Percentiles rank a stretch among this genome's conserved stretches.
phyloP scores from a whole-genome alignment of 306 rosid genomes.

The Cyclanthera cordifolia region DNA sequence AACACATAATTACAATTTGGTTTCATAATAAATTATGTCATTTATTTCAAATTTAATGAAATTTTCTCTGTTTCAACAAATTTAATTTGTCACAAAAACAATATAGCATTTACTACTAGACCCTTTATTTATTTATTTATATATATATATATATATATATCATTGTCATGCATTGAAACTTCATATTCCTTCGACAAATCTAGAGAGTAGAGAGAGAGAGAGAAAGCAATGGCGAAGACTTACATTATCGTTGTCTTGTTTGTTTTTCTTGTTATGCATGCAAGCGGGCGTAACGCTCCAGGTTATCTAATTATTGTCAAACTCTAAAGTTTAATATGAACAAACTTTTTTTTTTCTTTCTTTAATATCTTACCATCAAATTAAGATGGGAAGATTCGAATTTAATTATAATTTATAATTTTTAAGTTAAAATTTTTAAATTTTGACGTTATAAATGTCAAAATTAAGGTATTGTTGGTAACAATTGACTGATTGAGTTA shows the following conservation, averaged over 20 bases:
- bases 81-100: background rate
- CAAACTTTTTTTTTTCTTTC: background rate
- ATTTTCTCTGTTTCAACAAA: constrained; percentile 32
- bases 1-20: no score
- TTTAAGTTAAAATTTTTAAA: background rate
- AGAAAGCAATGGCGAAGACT: constrained; percentile 28
- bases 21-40: constrained; percentile 15
- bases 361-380: background rate
- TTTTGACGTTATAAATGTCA: no score
- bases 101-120: constrained; percentile 15
- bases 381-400: background rate
- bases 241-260: constrained; percentile 20
- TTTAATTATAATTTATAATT: background rate
- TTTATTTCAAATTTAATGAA: constrained; percentile 29
- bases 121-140: constrained; percentile 21
- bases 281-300: constrained; percentile 42
- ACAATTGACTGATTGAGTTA: no score
- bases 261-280: constrained; percentile 24
- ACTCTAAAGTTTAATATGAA: background rate
- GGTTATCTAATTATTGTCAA: background rate
- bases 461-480: no score
- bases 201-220: background rate
- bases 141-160: constrained; percentile 4
- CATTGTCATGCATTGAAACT: constrained; percentile 13
- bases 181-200: background rate